These are phyloP conservation scores for Discostella pseudostelligera DNA, from an alignment of 108 stramenopile genomes.

Conservation along the genomic window DNA sequence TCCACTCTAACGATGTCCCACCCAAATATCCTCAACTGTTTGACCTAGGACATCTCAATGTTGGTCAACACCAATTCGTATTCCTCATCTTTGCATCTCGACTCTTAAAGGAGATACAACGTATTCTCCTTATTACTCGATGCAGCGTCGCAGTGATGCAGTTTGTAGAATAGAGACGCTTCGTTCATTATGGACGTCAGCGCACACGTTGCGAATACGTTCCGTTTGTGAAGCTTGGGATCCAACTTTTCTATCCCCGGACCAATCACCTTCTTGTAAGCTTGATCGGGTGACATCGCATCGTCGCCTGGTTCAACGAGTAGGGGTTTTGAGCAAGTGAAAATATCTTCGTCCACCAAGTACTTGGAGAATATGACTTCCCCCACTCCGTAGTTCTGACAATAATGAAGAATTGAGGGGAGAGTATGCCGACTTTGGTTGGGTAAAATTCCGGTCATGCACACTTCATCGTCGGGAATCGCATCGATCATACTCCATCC, in stretches of 20 bases:
- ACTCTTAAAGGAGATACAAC: too few species aligned
- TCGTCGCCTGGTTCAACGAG: conserved; percentile 58
- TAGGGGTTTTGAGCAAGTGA: conserved; percentile 69
- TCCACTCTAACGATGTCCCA: too few species aligned
- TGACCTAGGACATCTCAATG: too few species aligned
- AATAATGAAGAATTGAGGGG: conserved; percentile 76
- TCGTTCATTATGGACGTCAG: conserved; percentile 75
- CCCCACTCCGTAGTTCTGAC: conserved; percentile 73
- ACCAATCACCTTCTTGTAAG: background rate
- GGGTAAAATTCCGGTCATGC: conserved; percentile 23
- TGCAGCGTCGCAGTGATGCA: conserved; percentile 64
- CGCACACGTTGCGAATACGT: conserved; percentile 70
- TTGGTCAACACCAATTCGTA: too few species aligned
- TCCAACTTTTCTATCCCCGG: conserved; percentile 12
- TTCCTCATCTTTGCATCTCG: too few species aligned
- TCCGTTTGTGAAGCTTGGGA: conserved; percentile 50
- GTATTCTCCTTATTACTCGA: conserved; percentile 56
- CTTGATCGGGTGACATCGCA: conserved; percentile 34
- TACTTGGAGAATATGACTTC: conserved; percentile 71
- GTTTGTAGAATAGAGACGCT: conserved; percentile 73
- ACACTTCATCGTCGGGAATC: conserved; percentile 28
- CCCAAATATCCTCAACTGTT: too few species aligned
- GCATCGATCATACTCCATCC: conserved; percentile 72
- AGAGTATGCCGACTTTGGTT: conserved; percentile 27
- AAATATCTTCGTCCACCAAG: conserved; percentile 55